Conservation (phyloP, 306 rosid species). For the Adenanthera pavonina region DNA sequence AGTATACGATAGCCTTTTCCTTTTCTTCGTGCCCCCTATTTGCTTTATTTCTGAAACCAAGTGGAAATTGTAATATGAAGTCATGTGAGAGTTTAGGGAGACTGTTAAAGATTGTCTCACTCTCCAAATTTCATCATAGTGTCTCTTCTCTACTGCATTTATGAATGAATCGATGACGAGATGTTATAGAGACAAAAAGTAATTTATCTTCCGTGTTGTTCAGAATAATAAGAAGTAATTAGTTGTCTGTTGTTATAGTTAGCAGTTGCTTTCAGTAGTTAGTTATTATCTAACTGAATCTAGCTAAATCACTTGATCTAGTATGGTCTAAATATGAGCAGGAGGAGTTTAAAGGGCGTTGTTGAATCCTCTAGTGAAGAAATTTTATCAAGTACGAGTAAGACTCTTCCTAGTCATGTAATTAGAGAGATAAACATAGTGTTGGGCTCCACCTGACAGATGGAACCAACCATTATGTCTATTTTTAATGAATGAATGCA, state of each 20-base stretch:
- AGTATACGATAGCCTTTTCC: not conserved
- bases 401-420: not conserved
- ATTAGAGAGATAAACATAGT: not conserved
- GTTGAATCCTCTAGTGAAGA: not conserved
- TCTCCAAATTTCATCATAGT: slow-evolving; percentile 5
- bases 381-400: not conserved
- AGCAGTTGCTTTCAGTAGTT: too few species aligned
- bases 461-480: too few species aligned
- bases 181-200: slow-evolving; percentile 1
- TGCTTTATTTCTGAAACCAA: not conserved
- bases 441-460: too few species aligned
- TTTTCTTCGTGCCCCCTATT: not conserved
- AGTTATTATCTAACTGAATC: too few species aligned
- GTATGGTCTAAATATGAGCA: too few species aligned
- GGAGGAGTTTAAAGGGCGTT: too few species aligned
- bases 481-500: too few species aligned
- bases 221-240: too few species aligned
- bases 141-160: not conserved
- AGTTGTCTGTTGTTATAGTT: too few species aligned
- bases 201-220: not conserved
- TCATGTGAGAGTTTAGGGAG: slow-evolving; percentile 10
- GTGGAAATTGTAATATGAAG: slow-evolving; percentile 9
- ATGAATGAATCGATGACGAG: slow-evolving; percentile 14
- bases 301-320: too few species aligned
- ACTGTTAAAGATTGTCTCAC: not conserved